These are phyloP conservation scores for Russula ochroleuca DNA, from an alignment of 768 basidiomycete species.

Conservation along the genomic window DNA sequence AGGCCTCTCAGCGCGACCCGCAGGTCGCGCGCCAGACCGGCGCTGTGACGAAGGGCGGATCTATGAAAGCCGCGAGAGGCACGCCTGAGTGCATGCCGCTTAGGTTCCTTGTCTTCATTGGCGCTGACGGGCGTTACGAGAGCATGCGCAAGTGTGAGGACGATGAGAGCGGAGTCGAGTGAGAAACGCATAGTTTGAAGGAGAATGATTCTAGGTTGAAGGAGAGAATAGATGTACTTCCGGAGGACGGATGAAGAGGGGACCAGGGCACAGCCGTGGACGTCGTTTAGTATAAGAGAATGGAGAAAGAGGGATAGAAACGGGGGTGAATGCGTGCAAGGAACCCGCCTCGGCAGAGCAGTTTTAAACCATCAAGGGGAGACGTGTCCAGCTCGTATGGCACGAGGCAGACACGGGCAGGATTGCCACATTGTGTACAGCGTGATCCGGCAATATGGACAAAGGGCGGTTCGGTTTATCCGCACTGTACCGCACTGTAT, in stretches of 20 bases:
- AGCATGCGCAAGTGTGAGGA: conserved; percentile 35
- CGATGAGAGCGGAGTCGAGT: conserved; percentile 32
- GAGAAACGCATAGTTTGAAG: conserved; percentile 19
- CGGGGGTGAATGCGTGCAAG: conserved; percentile 5
- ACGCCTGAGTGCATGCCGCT: conserved; percentile 39
- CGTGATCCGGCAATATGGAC: neutral
- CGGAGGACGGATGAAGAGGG: conserved; percentile 26
- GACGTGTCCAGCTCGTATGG: neutral
- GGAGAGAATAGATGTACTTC: conserved; percentile 7
- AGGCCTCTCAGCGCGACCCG: conserved; percentile 58
- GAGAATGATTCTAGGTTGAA: conserved; percentile 2
- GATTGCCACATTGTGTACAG: neutral
- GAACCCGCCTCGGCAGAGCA: neutral
- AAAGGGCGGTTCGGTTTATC: neutral
- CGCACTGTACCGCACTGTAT: neutral
- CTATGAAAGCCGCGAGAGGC: conserved; percentile 48
- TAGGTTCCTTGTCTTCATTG: conserved; percentile 25
- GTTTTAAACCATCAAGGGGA: conserved; percentile 15
- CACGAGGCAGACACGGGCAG: conserved; percentile 21
- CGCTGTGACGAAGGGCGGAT: conserved; percentile 54
- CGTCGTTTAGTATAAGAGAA: conserved; percentile 1
- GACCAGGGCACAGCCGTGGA: conserved; percentile 28
- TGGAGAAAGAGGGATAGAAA: neutral
- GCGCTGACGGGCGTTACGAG: conserved; percentile 33
- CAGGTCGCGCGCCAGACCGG: conserved; percentile 61